phyloP scores from a whole-genome alignment of 768 basidiomycete genomes.

The Trametes elegans region DNA sequence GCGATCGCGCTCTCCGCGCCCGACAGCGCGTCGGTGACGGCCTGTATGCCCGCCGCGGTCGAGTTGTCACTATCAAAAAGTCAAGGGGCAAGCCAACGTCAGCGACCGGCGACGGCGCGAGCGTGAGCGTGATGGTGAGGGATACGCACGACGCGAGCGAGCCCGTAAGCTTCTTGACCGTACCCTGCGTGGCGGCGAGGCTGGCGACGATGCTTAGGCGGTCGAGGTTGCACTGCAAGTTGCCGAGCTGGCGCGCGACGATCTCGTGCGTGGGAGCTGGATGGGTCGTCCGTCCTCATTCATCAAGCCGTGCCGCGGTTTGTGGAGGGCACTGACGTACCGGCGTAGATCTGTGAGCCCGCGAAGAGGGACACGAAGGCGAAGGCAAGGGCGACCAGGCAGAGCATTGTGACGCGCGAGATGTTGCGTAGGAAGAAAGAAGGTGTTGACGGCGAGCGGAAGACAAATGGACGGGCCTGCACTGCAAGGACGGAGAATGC shows the following conservation, averaged over 20 bases:
- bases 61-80: background rate
- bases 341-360: constrained; percentile 12
- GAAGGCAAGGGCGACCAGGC: constrained; percentile 8
- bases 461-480: background rate
- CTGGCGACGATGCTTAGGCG: constrained; percentile 31
- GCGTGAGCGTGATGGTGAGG: too few species aligned
- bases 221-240: constrained; percentile 34
- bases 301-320: background rate
- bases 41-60: constrained; percentile 1
- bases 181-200: constrained; percentile 22
- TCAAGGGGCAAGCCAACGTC: too few species aligned
- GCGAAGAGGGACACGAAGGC: constrained; percentile 13
- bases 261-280: constrained; percentile 6
- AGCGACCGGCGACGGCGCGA: too few species aligned
- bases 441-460: background rate
- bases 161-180: constrained; percentile 22
- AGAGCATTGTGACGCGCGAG: constrained; percentile 5
- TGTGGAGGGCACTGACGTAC: background rate
- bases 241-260: constrained; percentile 30
- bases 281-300: too few species aligned
- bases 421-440: background rate
- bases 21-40: constrained; percentile 3
- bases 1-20: constrained; percentile 21
- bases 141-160: constrained; percentile 13
- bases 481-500: constrained; percentile 1